phyloP scores from a whole-genome alignment of 306 rosid genomes.

The Rosa rugosa region DNA sequence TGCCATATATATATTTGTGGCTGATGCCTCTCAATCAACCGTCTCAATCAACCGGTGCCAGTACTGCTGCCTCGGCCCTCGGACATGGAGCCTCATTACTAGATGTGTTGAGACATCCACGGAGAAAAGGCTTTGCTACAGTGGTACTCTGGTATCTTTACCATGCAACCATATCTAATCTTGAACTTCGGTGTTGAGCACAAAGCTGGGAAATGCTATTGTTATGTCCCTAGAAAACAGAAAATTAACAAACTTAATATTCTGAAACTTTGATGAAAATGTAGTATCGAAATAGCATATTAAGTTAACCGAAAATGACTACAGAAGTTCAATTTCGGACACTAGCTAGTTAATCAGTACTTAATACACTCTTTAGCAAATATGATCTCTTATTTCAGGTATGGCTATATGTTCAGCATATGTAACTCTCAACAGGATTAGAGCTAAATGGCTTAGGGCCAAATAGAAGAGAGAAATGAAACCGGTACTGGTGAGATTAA shows the following conservation, averaged over 20 bases:
- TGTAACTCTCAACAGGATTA: background rate
- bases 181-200: slow-evolving; percentile 43
- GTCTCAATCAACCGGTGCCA: too few relatives aligned
- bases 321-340: background rate
- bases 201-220: slow-evolving; percentile 73
- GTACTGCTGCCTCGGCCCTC: too few relatives aligned
- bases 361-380: background rate
- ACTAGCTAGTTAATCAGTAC: background rate
- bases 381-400: background rate
- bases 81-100: background rate
- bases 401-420: background rate
- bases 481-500: background rate
- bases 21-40: too few relatives aligned
- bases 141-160: too few relatives aligned
- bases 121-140: background rate
- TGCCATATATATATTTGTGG: too few relatives aligned
- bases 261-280: background rate
- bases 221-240: slow-evolving; percentile 63
- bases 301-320: background rate
- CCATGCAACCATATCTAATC: slow-evolving; percentile 30
- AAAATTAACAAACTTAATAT: background rate
- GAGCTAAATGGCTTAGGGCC: background rate
- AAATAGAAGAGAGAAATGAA: background rate
- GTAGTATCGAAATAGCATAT: background rate
- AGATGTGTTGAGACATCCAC: background rate